These are phyloP conservation scores for Colletotrichum lindemuthianum DNA, from an alignment of 2,329 filamentous ascomycete genomes.

Conservation along the genomic window DNA sequence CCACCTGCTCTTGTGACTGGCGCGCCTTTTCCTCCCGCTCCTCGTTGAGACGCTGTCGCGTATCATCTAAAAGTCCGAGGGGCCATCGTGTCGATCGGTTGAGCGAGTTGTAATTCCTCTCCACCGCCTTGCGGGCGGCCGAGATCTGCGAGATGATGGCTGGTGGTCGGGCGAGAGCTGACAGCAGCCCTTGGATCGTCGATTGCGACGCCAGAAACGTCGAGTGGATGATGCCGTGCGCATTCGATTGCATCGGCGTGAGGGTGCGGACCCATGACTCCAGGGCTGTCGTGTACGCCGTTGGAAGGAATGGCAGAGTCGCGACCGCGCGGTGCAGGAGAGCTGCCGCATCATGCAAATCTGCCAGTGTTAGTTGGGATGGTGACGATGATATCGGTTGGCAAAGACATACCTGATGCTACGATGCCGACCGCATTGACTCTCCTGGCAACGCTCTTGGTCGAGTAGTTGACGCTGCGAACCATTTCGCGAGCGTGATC, in stretches of 20 bases:
- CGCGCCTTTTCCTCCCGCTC: constrained; percentile 85
- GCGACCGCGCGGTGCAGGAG: constrained; percentile 63
- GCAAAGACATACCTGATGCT: constrained; percentile 60
- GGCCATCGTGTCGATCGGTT: constrained; percentile 83
- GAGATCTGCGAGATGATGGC: constrained; percentile 81
- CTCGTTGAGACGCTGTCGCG: constrained; percentile 81
- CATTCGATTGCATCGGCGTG: constrained; percentile 75
- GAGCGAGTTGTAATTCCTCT: constrained; percentile 80
- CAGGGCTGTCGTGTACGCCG: constrained; percentile 74
- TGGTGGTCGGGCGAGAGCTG: constrained; percentile 81
- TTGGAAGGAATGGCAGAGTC: constrained; percentile 74
- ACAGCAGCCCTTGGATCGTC: constrained; percentile 83
- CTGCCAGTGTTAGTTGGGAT: constrained; percentile 47
- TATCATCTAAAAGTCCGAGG: constrained; percentile 85
- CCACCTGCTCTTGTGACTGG: constrained; percentile 75
- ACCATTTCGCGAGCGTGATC: constrained; percentile 92
- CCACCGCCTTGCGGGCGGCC: constrained; percentile 76
- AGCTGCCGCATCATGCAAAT: constrained; percentile 74
- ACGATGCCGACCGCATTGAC: constrained; percentile 78
- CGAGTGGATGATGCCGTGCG: constrained; percentile 78
- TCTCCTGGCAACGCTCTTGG: constrained; percentile 82
- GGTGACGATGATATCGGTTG: neutral
- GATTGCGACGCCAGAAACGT: constrained; percentile 82
- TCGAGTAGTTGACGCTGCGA: constrained; percentile 83
- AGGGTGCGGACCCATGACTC: constrained; percentile 75